Percentiles rank a stretch among this genome's conserved stretches.
Evolutionary conservation across 1,284 basidiomycete genomes (phyloP).

Genomic region (Caloboletus inedulis): DNA sequence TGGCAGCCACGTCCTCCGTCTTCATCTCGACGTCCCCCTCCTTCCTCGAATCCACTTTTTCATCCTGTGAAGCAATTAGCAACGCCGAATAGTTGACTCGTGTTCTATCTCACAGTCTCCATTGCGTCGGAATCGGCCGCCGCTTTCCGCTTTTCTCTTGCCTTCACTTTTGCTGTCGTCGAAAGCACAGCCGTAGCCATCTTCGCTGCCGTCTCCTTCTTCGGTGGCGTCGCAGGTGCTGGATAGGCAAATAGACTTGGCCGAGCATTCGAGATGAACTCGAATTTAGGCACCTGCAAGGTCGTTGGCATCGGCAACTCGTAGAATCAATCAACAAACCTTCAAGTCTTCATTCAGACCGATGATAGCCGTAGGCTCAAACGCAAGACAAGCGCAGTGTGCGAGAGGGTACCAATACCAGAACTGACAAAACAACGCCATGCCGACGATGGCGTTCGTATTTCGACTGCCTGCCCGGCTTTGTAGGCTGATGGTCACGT

Average conservation of each 20-base stretch:
- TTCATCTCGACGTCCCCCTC: slow-evolving; percentile 77
- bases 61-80: slow-evolving; percentile 40
- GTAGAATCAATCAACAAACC: slow-evolving; percentile 41
- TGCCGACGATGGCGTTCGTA: slow-evolving; percentile 91
- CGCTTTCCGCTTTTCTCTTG: slow-evolving; percentile 86
- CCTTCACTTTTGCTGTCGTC: slow-evolving; percentile 92
- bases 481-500: slow-evolving; percentile 89
- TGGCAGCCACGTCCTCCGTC: slow-evolving; percentile 53
- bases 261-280: slow-evolving; percentile 83
- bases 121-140: slow-evolving; percentile 76
- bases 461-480: slow-evolving; percentile 89
- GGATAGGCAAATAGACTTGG: slow-evolving; percentile 92
- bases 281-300: slow-evolving; percentile 80
- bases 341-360: slow-evolving; percentile 83
- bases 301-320: slow-evolving; percentile 3
- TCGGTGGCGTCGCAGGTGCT: slow-evolving; percentile 76
- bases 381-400: slow-evolving; percentile 89
- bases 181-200: slow-evolving; percentile 91
- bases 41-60: slow-evolving; percentile 54
- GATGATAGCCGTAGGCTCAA: slow-evolving; percentile 92
- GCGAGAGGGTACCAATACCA: slow-evolving; percentile 99
- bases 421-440: slow-evolving; percentile 95
- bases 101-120: slow-evolving; percentile 64
- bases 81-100: not conserved
- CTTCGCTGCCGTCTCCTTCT: slow-evolving; percentile 88